Evolutionary conservation across 2,329 filamentous ascomycete species (phyloP).

Genomic region (Neonectria faginata): DNA sequence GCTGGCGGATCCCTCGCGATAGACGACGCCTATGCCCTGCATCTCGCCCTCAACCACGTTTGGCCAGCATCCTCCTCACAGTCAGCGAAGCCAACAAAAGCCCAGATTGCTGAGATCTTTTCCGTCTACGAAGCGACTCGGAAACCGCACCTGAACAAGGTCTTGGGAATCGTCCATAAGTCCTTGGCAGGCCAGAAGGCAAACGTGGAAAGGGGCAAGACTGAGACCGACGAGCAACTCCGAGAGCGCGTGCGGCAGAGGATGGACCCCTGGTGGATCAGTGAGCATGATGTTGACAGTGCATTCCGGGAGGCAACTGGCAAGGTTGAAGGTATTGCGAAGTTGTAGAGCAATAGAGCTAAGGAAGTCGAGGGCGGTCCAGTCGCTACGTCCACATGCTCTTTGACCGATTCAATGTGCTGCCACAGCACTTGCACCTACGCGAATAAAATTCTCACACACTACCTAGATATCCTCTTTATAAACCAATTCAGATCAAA

Average conservation of each 20-base stretch:
- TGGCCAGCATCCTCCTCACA: slow-evolving; percentile 40
- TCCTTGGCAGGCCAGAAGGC: slow-evolving; percentile 26
- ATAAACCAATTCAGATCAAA: no score
- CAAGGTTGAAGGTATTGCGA: neutral
- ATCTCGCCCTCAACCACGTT: slow-evolving; percentile 52
- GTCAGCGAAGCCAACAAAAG: slow-evolving; percentile 26
- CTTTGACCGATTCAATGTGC: no score
- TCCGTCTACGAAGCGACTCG: slow-evolving; percentile 57
- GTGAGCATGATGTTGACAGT: slow-evolving; percentile 59
- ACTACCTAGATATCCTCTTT: no score
- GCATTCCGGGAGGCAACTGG: slow-evolving; percentile 44
- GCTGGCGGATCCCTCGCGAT: slow-evolving; percentile 55
- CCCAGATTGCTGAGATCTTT: slow-evolving; percentile 47
- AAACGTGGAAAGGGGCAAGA: slow-evolving; percentile 35
- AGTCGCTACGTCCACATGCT: no score
- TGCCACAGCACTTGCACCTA: no score
- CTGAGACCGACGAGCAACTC: slow-evolving; percentile 54
- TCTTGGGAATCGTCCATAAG: slow-evolving; percentile 35
- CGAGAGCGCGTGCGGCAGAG: slow-evolving; percentile 50
- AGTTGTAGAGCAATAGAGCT: neutral
- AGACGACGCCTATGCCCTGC: slow-evolving; percentile 57
- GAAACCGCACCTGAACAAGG: slow-evolving; percentile 54
- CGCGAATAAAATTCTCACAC: no score
- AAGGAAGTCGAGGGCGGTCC: no score
- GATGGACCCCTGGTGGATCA: slow-evolving; percentile 56